Percentiles rank a stretch among this genome's conserved stretches.
phyloP scores from a whole-genome alignment of 805 yeast species.

The Metschnikowia arizonensis region DNA sequence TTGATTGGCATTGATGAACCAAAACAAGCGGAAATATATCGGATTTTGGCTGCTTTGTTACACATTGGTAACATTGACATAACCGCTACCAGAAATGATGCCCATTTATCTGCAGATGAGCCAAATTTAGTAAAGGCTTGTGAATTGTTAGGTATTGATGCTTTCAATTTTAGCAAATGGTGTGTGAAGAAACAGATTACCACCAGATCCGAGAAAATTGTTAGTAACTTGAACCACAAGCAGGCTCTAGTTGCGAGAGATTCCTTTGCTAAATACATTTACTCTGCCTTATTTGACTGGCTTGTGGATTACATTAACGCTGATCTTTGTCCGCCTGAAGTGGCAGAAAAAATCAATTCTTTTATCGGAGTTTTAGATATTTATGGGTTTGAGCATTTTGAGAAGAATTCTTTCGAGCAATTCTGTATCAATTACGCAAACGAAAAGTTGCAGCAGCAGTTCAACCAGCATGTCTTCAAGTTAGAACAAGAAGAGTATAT shows the following conservation, averaged over 20 bases:
- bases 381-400: constrained; percentile 96
- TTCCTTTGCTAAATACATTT: constrained; percentile 93
- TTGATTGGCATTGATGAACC: constrained; percentile 68
- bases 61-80: constrained; percentile 92
- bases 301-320: constrained; percentile 77
- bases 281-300: constrained; percentile 94
- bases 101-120: constrained; percentile 78
- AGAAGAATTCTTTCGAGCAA: constrained; percentile 91
- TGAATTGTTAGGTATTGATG: constrained; percentile 76
- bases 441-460: constrained; percentile 95
- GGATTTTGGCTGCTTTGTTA: constrained; percentile 78
- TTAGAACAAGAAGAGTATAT: constrained; percentile 94
- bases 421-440: constrained; percentile 96
- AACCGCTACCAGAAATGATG: constrained; percentile 78
- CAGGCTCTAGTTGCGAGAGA: constrained; percentile 92
- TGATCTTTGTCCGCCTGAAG: constrained; percentile 74
- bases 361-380: constrained; percentile 97
- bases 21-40: constrained; percentile 66
- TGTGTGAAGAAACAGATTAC: constrained; percentile 84
- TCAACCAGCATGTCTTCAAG: constrained; percentile 95
- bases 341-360: constrained; percentile 53
- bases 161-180: constrained; percentile 80
- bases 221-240: constrained; percentile 71
- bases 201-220: constrained; percentile 90
- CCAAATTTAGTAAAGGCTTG: constrained; percentile 80